A percentile compares a stretch with the other conserved stretches of the same genome.
These are phyloP conservation scores for Corchorus capsularis DNA, from an alignment of 345 rosid species.

Conservation along the genomic window DNA sequence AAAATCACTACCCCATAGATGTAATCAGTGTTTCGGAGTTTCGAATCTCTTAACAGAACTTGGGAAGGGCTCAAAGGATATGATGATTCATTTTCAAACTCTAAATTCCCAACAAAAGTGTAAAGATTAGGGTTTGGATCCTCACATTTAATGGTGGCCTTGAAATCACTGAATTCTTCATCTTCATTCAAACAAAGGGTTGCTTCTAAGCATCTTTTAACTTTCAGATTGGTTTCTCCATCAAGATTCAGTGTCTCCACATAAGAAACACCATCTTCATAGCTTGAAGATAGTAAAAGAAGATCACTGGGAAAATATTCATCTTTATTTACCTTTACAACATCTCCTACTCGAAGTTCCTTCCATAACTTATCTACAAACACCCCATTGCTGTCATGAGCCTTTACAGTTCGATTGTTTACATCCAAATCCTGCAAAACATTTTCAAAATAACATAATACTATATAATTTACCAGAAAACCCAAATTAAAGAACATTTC, in stretches of 20 bases:
- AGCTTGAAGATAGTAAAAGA: conserved; percentile 66
- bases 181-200: conserved; percentile 50
- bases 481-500: not conserved
- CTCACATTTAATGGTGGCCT: conserved; percentile 53
- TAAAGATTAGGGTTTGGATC: conserved; percentile 79
- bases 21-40: conserved; percentile 68
- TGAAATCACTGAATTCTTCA: conserved; percentile 42
- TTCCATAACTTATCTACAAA: conserved; percentile 57
- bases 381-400: conserved; percentile 46
- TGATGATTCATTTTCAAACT: conserved; percentile 39
- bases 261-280: conserved; percentile 77
- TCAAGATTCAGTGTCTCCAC: conserved; percentile 90
- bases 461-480: not conserved
- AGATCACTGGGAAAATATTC: conserved; percentile 70
- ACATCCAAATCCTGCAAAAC: conserved; percentile 54
- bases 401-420: conserved; percentile 46
- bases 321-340: conserved; percentile 60
- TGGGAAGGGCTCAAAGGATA: conserved; percentile 61
- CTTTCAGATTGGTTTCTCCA: conserved; percentile 77
- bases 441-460: not conserved
- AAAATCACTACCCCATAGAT: conserved; percentile 68
- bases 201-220: conserved; percentile 62
- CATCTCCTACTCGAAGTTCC: conserved; percentile 59
- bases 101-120: conserved; percentile 68
- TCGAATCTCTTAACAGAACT: conserved; percentile 72